phyloP scores from a whole-genome alignment of 2,329 filamentous ascomycete genomes.

The Phialophora expanda region DNA sequence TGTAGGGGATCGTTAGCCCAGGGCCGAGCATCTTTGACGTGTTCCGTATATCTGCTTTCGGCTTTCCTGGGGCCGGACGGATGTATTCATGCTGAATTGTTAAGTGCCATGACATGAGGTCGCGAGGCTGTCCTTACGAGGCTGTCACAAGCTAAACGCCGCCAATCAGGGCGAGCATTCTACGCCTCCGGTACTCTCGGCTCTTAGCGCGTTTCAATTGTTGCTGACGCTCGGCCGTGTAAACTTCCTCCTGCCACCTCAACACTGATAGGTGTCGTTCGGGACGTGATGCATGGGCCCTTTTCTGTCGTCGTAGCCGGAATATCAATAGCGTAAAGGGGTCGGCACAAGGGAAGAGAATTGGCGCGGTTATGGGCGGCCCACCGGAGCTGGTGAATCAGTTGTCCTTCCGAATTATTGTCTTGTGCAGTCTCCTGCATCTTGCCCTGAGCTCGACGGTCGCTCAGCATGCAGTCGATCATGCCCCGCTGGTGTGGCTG shows the following conservation, averaged over 20 bases:
- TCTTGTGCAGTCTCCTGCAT: not conserved
- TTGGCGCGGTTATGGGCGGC: not conserved
- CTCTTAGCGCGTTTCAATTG: not conserved
- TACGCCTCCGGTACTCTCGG: not conserved
- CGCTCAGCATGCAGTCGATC: not conserved
- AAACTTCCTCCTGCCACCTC: not conserved
- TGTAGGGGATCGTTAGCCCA: not conserved
- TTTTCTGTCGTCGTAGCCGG: not conserved
- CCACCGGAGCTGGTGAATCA: not conserved
- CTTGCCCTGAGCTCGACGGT: not conserved
- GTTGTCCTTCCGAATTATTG: not conserved
- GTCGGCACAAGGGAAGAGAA: not conserved
- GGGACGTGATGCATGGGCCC: not conserved
- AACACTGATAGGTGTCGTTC: not conserved
- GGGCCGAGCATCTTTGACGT: too few relatives aligned
- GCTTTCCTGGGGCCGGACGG: too few relatives aligned
- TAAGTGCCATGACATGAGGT: too few relatives aligned
- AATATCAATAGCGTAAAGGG: not conserved
- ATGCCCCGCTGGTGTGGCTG: slow-evolving; percentile 58
- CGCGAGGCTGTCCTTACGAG: too few relatives aligned
- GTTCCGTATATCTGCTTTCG: too few relatives aligned
- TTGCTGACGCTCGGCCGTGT: not conserved
- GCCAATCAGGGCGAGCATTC: too few relatives aligned
- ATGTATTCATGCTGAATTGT: too few relatives aligned
- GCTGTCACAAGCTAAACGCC: too few relatives aligned